Evolutionary conservation across 495 filamentous ascomycete genomes (phyloP), one percentile per base, ranked within the genome.

Genomic region (Penicillium silybi): DNA sequence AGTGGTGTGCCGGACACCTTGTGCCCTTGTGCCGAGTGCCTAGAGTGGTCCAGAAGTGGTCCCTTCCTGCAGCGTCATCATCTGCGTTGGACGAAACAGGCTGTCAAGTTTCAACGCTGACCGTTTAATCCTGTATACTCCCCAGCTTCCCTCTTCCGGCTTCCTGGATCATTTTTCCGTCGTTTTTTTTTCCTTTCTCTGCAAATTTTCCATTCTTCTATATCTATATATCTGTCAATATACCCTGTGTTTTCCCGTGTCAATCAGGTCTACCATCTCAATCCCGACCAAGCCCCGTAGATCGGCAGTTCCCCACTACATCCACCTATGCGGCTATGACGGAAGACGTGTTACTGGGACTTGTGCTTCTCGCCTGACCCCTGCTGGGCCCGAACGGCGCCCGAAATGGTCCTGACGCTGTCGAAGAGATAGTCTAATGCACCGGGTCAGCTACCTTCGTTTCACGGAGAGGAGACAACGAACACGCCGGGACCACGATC

Each of bases 401-500:
- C 61, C 23, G 77, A 77, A 25, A 77, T 71, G 7, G 71, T 66
- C 9, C 59, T 59, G 19, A 79, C 64, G 53, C 82, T 84, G 27
- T 73, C 68, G 15, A 65, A 70, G 18, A 85, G 65, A 46, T 84
- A 80, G 50, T 78, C 81, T 84, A 56, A 17, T 19, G 15, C 23
- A 35, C 15, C 2, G 16, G 26, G 32, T 56, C 23, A 67, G 58
- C 53, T 16, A 13, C 16, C 32, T 19, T 20, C 9, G 13, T 26
- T 19, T 44, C n/a, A 41, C 17, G 26, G 15, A 20, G 8, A 26
- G n/a, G 25, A 26, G 19, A 41, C 19, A 46, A 73, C 80, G 63
- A 63, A 83, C 80, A 67, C 23, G 67, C 64, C 2, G 90, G 91
- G 52, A 95, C 79, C 13, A 93, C 74, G 29, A 85, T 89, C 91